Evolutionary conservation across 495 filamentous ascomycete species (phyloP).

Genomic region (Bacidia gigantensis): DNA sequence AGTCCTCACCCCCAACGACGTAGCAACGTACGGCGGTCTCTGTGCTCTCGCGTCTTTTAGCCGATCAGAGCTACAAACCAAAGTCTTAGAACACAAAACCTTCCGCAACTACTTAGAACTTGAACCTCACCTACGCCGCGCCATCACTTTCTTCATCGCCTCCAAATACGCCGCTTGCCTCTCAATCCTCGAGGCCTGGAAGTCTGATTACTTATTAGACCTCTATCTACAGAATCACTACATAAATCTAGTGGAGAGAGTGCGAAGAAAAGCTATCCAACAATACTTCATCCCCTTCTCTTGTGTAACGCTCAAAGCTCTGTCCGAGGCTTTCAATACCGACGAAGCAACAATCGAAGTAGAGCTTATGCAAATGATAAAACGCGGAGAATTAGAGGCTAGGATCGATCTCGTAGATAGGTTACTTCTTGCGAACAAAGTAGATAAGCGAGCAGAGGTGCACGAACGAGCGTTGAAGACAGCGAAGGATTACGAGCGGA

Average conservation of each 20-base stretch:
- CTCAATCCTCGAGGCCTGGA: slow-evolving; percentile 65
- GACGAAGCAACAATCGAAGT: slow-evolving; percentile 50
- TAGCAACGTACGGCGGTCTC: slow-evolving; percentile 84
- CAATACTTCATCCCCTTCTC: slow-evolving; percentile 80
- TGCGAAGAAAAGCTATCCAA: slow-evolving; percentile 82
- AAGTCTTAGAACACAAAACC: slow-evolving; percentile 60
- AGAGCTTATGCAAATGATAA: slow-evolving; percentile 68
- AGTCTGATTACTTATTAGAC: slow-evolving; percentile 76
- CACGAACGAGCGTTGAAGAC: slow-evolving; percentile 52
- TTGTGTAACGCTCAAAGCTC: slow-evolving; percentile 52
- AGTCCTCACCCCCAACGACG: slow-evolving; percentile 68
- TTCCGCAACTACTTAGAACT: slow-evolving; percentile 86
- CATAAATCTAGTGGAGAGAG: slow-evolving; percentile 48
- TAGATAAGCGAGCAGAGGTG: slow-evolving; percentile 49
- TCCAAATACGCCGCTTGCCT: slow-evolving; percentile 78
- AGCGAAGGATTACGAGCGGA: slow-evolving; percentile 55
- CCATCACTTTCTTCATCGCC: slow-evolving; percentile 73
- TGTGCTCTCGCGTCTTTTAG: slow-evolving; percentile 85
- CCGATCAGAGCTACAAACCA: slow-evolving; percentile 53
- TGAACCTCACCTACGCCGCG: slow-evolving; percentile 86
- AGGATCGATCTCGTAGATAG: slow-evolving; percentile 73
- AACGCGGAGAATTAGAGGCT: slow-evolving; percentile 53
- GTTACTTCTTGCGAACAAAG: slow-evolving; percentile 57
- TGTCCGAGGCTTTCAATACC: slow-evolving; percentile 50
- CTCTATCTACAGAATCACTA: slow-evolving; percentile 72